Conservation (phyloP, 2,329 filamentous ascomycete genomes). For the Ophiostoma ips region DNA sequence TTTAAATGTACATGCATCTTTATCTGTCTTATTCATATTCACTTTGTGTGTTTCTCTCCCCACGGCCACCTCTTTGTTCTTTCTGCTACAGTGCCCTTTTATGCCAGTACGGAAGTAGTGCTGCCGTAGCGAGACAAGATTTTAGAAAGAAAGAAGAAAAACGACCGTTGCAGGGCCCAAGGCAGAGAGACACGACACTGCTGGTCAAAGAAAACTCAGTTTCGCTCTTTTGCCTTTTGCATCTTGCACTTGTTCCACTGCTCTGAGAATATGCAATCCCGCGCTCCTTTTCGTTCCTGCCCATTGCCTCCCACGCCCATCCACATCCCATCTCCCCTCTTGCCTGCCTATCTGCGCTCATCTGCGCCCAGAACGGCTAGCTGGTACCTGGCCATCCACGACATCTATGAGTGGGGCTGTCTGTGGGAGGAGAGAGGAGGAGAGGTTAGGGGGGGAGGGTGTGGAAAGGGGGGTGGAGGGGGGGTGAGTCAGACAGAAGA, state of each 20-base stretch:
- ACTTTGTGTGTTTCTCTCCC: no score
- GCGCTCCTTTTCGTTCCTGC: not conserved
- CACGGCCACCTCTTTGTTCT: no score
- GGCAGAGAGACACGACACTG: no score
- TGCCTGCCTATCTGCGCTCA: not conserved
- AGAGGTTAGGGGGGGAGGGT: not conserved
- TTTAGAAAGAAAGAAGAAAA: no score
- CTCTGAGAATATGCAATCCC: not conserved
- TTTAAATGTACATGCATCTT: no score
- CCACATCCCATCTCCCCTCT: not conserved
- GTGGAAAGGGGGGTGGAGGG: not conserved
- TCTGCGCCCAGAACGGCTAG: not conserved
- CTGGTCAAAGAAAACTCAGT: no score
- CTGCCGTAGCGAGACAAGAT: no score
- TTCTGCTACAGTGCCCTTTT: no score
- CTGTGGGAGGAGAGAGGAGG: not conserved
- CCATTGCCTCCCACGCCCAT: not conserved
- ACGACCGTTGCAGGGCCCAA: no score
- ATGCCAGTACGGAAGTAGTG: no score
- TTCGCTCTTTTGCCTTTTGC: no score
- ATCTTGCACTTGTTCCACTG: not conserved
- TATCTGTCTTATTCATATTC: no score
- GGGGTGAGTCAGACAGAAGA: not conserved
- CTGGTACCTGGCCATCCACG: conserved; percentile 11
- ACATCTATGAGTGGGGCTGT: conserved; percentile 8